phyloP scores from a whole-genome alignment of 495 filamentous ascomycete genomes.

The Xylaria cubensis region DNA sequence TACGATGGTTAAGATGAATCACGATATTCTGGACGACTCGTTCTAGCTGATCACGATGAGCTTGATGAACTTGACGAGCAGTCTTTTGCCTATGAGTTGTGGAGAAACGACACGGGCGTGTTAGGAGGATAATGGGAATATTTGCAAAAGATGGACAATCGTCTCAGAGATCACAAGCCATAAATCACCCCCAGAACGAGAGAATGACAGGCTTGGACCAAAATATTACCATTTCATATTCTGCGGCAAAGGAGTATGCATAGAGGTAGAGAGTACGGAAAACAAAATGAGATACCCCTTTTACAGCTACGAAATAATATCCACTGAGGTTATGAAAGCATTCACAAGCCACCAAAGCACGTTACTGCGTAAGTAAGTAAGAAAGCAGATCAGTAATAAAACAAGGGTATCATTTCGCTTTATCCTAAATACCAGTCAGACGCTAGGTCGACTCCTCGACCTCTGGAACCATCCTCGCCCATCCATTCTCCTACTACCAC shows the following conservation, averaged over 20 bases:
- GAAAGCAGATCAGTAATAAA: background rate
- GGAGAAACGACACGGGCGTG: background rate
- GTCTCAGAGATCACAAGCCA: background rate
- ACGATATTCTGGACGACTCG: conserved; percentile 71
- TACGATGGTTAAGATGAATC: conserved; percentile 73
- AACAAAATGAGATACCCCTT: conserved; percentile 22
- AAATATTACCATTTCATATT: background rate
- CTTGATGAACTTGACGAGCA: background rate
- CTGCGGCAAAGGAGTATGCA: background rate
- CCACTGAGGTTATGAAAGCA: background rate
- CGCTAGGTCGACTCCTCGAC: background rate
- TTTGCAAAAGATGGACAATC: background rate
- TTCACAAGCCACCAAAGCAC: background rate
- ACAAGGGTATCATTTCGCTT: conserved; percentile 12
- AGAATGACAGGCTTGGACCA: background rate
- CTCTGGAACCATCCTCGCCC: background rate
- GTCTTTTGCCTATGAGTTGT: background rate
- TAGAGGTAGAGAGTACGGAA: background rate
- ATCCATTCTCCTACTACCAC: background rate
- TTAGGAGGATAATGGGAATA: background rate
- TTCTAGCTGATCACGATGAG: conserved; percentile 54
- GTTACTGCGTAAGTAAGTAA: background rate
- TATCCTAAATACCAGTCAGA: background rate
- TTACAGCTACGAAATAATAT: background rate
- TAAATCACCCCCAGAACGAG: background rate